These are phyloP conservation scores for Candida fluviatilis DNA, from an alignment of 805 yeast genomes.

Conservation along the genomic window DNA sequence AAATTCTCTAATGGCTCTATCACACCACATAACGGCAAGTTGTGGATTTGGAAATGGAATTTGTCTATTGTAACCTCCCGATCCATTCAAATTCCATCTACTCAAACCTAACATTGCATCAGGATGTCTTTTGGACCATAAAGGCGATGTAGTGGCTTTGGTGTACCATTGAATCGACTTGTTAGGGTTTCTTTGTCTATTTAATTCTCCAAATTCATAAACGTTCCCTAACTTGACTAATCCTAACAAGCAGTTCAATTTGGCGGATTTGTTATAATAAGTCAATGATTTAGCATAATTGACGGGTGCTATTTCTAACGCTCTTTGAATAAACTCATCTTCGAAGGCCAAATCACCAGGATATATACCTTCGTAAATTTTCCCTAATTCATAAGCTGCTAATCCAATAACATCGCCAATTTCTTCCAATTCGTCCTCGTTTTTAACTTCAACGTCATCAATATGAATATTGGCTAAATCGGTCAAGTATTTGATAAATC, in stretches of 20 bases:
- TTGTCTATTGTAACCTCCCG: conserved; percentile 29
- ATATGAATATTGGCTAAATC: conserved; percentile 37
- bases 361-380: conserved; percentile 41
- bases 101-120: conserved; percentile 44
- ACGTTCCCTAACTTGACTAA: conserved; percentile 40
- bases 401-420: conserved; percentile 37
- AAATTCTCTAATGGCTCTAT: conserved; percentile 38
- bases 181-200: conserved; percentile 33
- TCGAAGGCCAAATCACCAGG: conserved; percentile 38
- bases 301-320: conserved; percentile 37
- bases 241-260: conserved; percentile 34
- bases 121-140: conserved; percentile 37
- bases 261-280: conserved; percentile 40
- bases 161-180: conserved; percentile 44
- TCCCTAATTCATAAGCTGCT: conserved; percentile 39
- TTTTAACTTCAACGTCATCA: conserved; percentile 27
- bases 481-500: conserved; percentile 30
- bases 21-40: conserved; percentile 40
- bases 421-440: conserved; percentile 35
- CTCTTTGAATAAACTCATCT: conserved; percentile 30
- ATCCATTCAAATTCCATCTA: conserved; percentile 37
- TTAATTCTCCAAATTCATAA: conserved; percentile 41
- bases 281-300: conserved; percentile 38
- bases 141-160: conserved; percentile 37
- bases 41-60: conserved; percentile 34